These are phyloP conservation scores for Vishniacozyma victoriae DNA, from an alignment of 768 basidiomycete species.

Conservation along the genomic window DNA sequence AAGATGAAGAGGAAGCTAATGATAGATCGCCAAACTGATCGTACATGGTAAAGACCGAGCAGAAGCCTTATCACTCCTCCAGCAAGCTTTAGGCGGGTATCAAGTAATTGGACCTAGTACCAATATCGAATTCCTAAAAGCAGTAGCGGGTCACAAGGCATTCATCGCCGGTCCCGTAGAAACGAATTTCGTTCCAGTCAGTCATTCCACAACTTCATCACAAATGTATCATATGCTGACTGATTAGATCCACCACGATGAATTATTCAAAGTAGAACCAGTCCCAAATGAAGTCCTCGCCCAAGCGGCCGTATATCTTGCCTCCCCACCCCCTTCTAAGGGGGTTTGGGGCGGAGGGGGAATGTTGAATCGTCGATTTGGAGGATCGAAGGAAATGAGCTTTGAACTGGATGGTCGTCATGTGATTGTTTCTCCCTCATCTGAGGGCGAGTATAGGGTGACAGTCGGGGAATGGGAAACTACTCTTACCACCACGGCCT, in stretches of 20 bases:
- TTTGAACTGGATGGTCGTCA: conserved; percentile 53
- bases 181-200: conserved; percentile 82
- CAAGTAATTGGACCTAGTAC: conserved; percentile 85
- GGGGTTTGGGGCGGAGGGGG: conserved; percentile 66
- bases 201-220: conserved; percentile 20
- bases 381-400: conserved; percentile 58
- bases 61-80: conserved; percentile 73
- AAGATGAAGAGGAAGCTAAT: background rate
- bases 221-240: background rate
- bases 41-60: conserved; percentile 77
- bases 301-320: conserved; percentile 70
- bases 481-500: background rate
- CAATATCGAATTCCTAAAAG: conserved; percentile 80
- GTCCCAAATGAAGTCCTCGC: conserved; percentile 64
- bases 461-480: conserved; percentile 1
- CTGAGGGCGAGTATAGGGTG: conserved; percentile 4
- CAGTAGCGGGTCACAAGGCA: conserved; percentile 66
- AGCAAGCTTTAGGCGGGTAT: conserved; percentile 78
- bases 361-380: conserved; percentile 69
- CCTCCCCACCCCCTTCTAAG: conserved; percentile 4
- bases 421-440: conserved; percentile 46
- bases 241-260: conserved; percentile 72
- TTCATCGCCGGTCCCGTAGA: conserved; percentile 78
- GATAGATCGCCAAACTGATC: conserved; percentile 55
- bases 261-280: conserved; percentile 66